Evolutionary conservation across 1,284 basidiomycete species (phyloP).

Genomic region (Marasmius sp.): DNA sequence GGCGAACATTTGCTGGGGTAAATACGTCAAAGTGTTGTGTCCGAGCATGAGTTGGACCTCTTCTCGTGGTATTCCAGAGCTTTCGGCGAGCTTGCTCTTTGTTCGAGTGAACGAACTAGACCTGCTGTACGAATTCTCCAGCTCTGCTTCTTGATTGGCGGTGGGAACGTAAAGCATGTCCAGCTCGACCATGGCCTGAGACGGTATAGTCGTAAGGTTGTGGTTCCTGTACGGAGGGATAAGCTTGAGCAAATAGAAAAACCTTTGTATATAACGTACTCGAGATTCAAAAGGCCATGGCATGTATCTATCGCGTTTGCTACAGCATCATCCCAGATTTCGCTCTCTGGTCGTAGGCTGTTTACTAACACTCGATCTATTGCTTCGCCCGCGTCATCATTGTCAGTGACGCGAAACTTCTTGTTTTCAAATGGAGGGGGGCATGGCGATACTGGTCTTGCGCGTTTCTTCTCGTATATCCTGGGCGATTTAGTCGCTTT

Average conservation of each 20-base stretch:
- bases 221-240: not conserved
- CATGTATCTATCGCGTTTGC: not conserved
- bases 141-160: not conserved
- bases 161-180: not conserved
- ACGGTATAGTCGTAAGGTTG: not conserved
- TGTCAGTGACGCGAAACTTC: not conserved
- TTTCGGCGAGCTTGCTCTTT: constrained; percentile 15
- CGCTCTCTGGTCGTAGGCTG: not conserved
- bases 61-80: constrained; percentile 31
- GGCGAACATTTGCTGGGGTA: constrained; percentile 54
- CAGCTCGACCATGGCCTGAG: not conserved
- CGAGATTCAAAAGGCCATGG: constrained; percentile 3
- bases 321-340: not conserved
- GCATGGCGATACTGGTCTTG: constrained; percentile 17
- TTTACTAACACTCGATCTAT: not conserved
- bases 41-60: constrained; percentile 48
- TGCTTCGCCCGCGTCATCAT: not conserved
- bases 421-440: not conserved
- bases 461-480: constrained; percentile 25
- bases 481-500: constrained; percentile 26
- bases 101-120: not conserved
- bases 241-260: not conserved
- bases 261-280: not conserved
- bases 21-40: constrained; percentile 42
- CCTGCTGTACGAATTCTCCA: not conserved